Evolutionary conservation across 345 rosid genomes (phyloP).

Genomic region (Populus nigra): DNA sequence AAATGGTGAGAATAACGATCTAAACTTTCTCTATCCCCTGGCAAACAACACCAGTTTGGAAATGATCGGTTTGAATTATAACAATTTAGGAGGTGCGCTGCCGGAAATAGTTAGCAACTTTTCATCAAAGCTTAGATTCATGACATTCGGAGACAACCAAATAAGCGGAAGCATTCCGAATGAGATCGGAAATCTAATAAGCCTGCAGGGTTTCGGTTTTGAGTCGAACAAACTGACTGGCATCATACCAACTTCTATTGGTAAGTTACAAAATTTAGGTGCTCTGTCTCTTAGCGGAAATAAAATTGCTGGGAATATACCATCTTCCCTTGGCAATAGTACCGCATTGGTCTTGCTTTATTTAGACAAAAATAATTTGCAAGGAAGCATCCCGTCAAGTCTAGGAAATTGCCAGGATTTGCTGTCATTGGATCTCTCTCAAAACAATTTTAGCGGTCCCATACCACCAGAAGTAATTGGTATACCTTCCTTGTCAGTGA

Average conservation of each 20-base stretch:
- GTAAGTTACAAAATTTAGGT: neutral
- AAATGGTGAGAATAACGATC: neutral
- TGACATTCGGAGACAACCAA: neutral
- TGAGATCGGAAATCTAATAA: conserved; percentile 8
- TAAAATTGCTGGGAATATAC: conserved; percentile 6
- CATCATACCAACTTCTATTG: neutral
- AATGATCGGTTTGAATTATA: neutral
- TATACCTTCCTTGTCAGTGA: neutral
- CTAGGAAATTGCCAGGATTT: neutral
- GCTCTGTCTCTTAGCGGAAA: neutral
- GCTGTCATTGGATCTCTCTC: neutral
- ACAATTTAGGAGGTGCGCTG: conserved; percentile 1
- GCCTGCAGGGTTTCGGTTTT: neutral
- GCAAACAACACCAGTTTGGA: neutral
- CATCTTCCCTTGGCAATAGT: conserved; percentile 2
- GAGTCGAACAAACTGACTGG: conserved; percentile 9
- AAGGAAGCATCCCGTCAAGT: conserved; percentile 16
- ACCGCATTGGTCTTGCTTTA: neutral
- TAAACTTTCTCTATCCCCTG: neutral
- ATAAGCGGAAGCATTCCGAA: neutral
- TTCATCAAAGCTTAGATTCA: neutral
- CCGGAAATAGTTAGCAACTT: neutral
- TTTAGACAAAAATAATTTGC: neutral
- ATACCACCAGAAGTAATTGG: conserved; percentile 2
- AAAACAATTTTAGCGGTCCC: conserved; percentile 1